Evolutionary conservation across 2,329 filamentous ascomycete species (phyloP), one percentile per base, ranked within the genome.

Genomic region (Xylaria sp.): DNA sequence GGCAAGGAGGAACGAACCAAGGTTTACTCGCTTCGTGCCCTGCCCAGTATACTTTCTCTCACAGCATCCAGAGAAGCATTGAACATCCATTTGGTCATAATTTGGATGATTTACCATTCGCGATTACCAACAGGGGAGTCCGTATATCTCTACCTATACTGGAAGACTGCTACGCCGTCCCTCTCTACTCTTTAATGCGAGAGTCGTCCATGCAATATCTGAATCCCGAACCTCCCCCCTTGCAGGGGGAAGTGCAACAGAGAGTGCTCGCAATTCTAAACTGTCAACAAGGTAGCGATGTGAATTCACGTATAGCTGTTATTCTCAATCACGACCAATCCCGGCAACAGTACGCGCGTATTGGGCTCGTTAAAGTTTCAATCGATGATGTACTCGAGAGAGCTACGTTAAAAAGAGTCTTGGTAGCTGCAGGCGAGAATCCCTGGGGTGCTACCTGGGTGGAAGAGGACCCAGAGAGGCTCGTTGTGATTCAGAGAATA

Each of bases 1-100:
- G 73, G 72, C 50, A 65, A 41, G 63, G 63, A 8, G 63, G 63
- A 28, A 54, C 56, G 28, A 56, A 65, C 9, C 25, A 50, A 8
- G 63, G 56, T 48, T 48, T 65, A 59, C 39, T 65, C 7, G 63
- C 63, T 60, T 65, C 56, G 4, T 65, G 63, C 25, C 48, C 63
- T 23, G 63, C 63, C 7, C 63, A 65, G 18, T 65, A 60, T 15
- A 41, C 63, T 15, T 65, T 65, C 28, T 65, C 56, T 13, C 63
- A 55, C 18, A 55, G 37, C 5, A 59, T 65, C 20, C 56, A 20
- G 5, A 60, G 48, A 25, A 54, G 56, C 10, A 34, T 46, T 34
- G 63, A 60, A 48, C 46, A 4, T 32, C 56, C 48, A 28, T 18
- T 55, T 23, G 28, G 25, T 25, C 39, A 55, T 8, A 34, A 20